Conservation (phyloP, 2,329 filamentous ascomycete genomes). For the Leptographium flavum region DNA sequence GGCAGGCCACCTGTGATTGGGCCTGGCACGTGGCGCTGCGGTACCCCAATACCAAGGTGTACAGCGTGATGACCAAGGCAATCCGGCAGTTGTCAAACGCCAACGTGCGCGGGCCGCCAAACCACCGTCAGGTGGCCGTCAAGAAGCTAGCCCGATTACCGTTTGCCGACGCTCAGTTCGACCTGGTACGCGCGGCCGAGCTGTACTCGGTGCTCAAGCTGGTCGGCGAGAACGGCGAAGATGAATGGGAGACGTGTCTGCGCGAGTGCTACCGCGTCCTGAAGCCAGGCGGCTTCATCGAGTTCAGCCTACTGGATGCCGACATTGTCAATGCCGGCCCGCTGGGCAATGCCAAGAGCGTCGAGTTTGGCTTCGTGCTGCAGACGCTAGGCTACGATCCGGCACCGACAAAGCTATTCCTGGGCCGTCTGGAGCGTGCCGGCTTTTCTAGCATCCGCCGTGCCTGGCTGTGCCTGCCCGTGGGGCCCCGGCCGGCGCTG, state of each 20-base stretch:
- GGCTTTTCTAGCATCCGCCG: slow-evolving; percentile 73
- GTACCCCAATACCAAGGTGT: slow-evolving; percentile 73
- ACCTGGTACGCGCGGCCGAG: slow-evolving; percentile 79
- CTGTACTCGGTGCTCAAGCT: slow-evolving; percentile 75
- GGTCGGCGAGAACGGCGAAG: slow-evolving; percentile 48
- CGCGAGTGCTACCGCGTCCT: slow-evolving; percentile 79
- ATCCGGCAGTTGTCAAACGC: slow-evolving; percentile 57
- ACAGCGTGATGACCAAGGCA: slow-evolving; percentile 65
- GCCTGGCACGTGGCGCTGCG: slow-evolving; percentile 84
- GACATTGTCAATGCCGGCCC: slow-evolving; percentile 78
- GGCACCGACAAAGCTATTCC: slow-evolving; percentile 65
- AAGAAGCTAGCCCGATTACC: slow-evolving; percentile 66
- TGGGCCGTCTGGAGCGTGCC: slow-evolving; percentile 56
- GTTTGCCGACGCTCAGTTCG: slow-evolving; percentile 75
- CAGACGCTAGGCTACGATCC: slow-evolving; percentile 85
- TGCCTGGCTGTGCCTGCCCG: slow-evolving; percentile 78
- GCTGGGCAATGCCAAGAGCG: slow-evolving; percentile 64
- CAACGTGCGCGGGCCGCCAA: slow-evolving; percentile 68
- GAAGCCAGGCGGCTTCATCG: slow-evolving; percentile 84
- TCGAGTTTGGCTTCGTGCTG: slow-evolving; percentile 85
- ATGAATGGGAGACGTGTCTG: slow-evolving; percentile 81
- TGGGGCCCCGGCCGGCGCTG: slow-evolving; percentile 40
- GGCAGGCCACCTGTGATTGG: slow-evolving; percentile 80
- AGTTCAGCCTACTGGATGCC: slow-evolving; percentile 81
- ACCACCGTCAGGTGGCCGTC: slow-evolving; percentile 74